Evolutionary conservation across 345 rosid species (phyloP).

Genomic region (Euclidium syriacum): DNA sequence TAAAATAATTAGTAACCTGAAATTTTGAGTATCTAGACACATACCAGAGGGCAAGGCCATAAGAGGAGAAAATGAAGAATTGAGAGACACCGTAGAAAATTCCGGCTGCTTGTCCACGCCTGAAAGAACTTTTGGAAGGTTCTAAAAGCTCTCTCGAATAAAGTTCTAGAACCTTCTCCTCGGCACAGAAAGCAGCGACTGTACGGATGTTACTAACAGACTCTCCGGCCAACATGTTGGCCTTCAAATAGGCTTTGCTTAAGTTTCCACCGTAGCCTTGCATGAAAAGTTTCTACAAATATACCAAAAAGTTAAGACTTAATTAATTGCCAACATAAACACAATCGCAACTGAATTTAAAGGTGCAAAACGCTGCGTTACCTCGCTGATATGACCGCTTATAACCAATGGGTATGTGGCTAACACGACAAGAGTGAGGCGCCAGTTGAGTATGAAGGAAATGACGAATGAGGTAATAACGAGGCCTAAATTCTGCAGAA

Average conservation of each 20-base stretch:
- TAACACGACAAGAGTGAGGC: constrained; percentile 80
- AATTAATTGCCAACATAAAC: background rate
- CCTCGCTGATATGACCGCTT: constrained; percentile 98
- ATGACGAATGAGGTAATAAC: constrained; percentile 67
- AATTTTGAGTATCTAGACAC: constrained; percentile 4
- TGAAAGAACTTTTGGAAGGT: constrained; percentile 68
- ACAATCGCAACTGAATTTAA: background rate
- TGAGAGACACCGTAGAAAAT: constrained; percentile 85
- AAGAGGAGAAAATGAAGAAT: constrained; percentile 95
- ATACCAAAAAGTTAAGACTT: background rate
- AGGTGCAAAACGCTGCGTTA: constrained; percentile 18
- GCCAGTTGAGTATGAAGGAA: constrained; percentile 89
- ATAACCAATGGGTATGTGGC: constrained; percentile 83
- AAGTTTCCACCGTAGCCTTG: constrained; percentile 94
- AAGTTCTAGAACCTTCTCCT: constrained; percentile 77
- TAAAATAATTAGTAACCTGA: too few relatives aligned
- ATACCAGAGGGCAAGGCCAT: constrained; percentile 95
- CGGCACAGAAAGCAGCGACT: constrained; percentile 88
- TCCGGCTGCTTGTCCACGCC: constrained; percentile 92
- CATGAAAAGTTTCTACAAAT: constrained; percentile 84
- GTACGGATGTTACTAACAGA: constrained; percentile 94
- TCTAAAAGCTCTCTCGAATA: constrained; percentile 72
- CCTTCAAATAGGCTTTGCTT: constrained; percentile 88
- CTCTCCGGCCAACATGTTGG: constrained; percentile 95
- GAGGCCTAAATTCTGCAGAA: constrained; percentile 74